A percentile compares a stretch with the other conserved stretches of the same genome.
These are phyloP conservation scores for Pugionium cornutum DNA, from an alignment of 345 rosid genomes.

Conservation along the genomic window DNA sequence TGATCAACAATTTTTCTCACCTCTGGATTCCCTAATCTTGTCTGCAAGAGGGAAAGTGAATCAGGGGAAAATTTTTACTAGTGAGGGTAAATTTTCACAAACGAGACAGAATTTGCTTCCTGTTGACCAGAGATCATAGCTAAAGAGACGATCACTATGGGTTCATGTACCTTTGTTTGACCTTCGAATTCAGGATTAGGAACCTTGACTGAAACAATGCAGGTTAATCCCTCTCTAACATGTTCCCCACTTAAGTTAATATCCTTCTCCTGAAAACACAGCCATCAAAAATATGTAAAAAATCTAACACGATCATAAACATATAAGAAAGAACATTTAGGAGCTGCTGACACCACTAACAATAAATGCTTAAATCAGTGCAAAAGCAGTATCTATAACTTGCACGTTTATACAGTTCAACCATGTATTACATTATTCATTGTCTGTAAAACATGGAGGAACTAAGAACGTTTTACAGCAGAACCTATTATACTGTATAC, in stretches of 20 bases:
- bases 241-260: conserved; percentile 91
- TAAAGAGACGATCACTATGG: conserved; percentile 20
- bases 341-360: neutral
- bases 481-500: conserved; percentile 13
- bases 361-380: conserved; percentile 2
- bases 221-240: conserved; percentile 95
- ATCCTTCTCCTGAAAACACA: conserved; percentile 78
- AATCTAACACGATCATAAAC: neutral
- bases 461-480: neutral
- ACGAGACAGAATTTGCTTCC: neutral
- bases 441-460: conserved; percentile 3
- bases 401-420: neutral
- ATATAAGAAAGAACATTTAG: neutral
- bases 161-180: conserved; percentile 80
- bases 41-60: conserved; percentile 47
- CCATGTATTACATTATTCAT: conserved; percentile 5
- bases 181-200: conserved; percentile 99
- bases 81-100: neutral
- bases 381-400: conserved; percentile 5
- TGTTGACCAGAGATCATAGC: conserved; percentile 4
- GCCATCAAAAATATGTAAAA: neutral
- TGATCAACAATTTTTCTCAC: conserved; percentile 93
- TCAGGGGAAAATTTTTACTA: conserved; percentile 23
- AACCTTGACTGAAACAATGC: conserved; percentile 94
- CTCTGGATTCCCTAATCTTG: conserved; percentile 99